Base-by-base conservation (phyloP, 2,329 filamentous ascomycete species). In the Malbranchea zuffiana region DNA sequence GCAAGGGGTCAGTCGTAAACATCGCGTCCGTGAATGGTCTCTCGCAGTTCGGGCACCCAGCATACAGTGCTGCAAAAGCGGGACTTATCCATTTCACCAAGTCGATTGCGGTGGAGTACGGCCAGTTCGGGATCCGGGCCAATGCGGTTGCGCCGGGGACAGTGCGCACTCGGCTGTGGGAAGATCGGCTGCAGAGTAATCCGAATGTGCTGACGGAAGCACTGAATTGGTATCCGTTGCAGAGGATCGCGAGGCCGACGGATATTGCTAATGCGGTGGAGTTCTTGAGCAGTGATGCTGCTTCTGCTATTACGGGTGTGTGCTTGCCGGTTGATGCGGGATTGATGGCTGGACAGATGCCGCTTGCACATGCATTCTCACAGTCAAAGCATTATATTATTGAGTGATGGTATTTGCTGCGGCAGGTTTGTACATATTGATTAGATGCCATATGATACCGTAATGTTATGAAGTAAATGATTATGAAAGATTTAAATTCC, bases 31-130 rank as follows among this genome's bases (percentile, higher is more conserved):
- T 42, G 21, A 50, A 50, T 29, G 47, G 46, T 11, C 40, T 48
- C 6, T 37, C 39, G 8, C 37, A 43, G n/a, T 50, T 42, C 26
- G 47, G 47, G 5, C 47, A 50, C 35, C 47, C 47, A 2, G 47
- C 43, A 6, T 63, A 64, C 45, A 57, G 57, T 15, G 54, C 59
- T 13, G 56, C 59, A 2, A 63, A 62, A 41, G 54, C 62, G 15
- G 62, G 54, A 1, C 55, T 63, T 1, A 47, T 65, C 5, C 59
- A 62, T 2, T 56, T 65, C 45, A 58, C 59, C 26, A 50, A 54
- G 16, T 51, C 56, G 3, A 57, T 63, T 20, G 55, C 60, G 0
- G 44, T 47, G 11, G 47, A 50, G 35, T 50, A 46, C 23, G 55
- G 54, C 8, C 47, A 52, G n/a, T 56, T 60, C 7, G 53, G 55